Conservation (phyloP, 192 early-diverging fungal genomes). For the Spizellomyces punctatus region DNA sequence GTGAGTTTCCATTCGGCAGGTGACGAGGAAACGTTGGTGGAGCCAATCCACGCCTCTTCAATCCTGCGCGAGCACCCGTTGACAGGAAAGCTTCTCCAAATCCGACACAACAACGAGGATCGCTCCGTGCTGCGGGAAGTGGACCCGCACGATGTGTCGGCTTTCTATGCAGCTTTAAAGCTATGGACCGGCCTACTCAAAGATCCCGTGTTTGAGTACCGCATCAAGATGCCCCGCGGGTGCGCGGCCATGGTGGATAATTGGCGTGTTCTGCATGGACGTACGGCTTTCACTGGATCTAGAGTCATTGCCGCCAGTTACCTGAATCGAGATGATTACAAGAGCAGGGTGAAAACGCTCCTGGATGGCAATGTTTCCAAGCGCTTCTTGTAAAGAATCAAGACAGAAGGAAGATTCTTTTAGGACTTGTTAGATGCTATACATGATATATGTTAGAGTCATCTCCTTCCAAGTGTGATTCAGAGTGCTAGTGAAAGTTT, state of each 20-base stretch:
- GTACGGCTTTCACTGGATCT: slow-evolving; percentile 68
- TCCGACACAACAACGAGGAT: slow-evolving; percentile 84
- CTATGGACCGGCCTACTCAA: slow-evolving; percentile 64
- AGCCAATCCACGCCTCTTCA: slow-evolving; percentile 53
- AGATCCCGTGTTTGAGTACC: slow-evolving; percentile 55
- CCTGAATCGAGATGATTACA: slow-evolving; percentile 72
- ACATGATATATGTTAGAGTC: no score
- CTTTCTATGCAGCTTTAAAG: slow-evolving; percentile 69
- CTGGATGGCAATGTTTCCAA: slow-evolving; percentile 6
- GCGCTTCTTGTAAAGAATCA: not conserved
- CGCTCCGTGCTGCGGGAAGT: slow-evolving; percentile 60
- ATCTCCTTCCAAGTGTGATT: no score
- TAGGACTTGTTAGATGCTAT: no score
- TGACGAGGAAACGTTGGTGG: slow-evolving; percentile 61
- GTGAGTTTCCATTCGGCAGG: slow-evolving; percentile 74
- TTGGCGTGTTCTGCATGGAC: slow-evolving; percentile 76
- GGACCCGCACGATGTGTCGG: slow-evolving; percentile 34
- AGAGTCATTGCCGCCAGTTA: slow-evolving; percentile 69
- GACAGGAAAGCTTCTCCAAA: slow-evolving; percentile 57
- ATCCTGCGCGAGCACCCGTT: slow-evolving; percentile 55
- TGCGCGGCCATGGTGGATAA: slow-evolving; percentile 73
- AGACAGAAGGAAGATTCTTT: no score
- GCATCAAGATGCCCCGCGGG: slow-evolving; percentile 68
- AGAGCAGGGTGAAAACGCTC: slow-evolving; percentile 44
- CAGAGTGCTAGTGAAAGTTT: no score